These are phyloP conservation scores for Thymus mandschuricus DNA, from an alignment of 257 asterid genomes.

Conservation along the genomic window DNA sequence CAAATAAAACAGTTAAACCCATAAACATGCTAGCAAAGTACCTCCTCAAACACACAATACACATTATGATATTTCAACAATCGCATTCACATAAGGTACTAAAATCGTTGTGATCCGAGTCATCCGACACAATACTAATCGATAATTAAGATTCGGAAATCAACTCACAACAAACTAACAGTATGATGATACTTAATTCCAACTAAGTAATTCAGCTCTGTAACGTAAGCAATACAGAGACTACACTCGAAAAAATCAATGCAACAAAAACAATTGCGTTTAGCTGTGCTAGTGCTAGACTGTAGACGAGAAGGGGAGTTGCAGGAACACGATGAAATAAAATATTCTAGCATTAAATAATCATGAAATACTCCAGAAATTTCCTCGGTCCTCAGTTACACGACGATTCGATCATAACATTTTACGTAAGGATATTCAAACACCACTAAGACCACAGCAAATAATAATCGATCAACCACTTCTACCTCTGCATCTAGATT, in stretches of 20 bases:
- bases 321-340: too few species aligned
- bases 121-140: neutral
- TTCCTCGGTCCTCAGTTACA: neutral
- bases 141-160: neutral
- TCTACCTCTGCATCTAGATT: too few species aligned
- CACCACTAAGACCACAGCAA: too few species aligned
- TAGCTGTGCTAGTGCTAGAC: neutral
- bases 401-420: neutral
- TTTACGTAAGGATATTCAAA: too few species aligned
- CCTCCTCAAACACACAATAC: neutral
- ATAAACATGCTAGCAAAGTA: too few species aligned
- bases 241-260: neutral
- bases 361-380: neutral
- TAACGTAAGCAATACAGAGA: neutral
- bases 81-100: neutral
- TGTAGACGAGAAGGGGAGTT: too few species aligned
- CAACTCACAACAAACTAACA: neutral
- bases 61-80: neutral
- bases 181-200: neutral
- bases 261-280: neutral
- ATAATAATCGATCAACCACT: too few species aligned
- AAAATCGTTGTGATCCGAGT: neutral
- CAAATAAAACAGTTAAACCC: neutral
- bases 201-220: neutral
- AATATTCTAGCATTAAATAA: neutral